phyloP scores from a whole-genome alignment of 1,139 yeast species.

The Candida dubliniensis region DNA sequence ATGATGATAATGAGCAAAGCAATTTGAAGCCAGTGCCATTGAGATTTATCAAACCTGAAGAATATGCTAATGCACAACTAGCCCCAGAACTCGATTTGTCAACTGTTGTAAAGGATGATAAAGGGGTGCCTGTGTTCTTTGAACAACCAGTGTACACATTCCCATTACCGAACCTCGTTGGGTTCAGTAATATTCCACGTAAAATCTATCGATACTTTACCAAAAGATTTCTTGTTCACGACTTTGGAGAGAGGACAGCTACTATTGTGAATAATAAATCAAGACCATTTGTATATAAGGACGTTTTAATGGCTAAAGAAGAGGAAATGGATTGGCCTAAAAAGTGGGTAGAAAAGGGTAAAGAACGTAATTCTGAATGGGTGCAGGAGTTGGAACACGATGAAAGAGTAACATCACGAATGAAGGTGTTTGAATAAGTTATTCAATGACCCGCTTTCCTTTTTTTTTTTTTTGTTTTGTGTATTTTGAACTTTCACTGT shows the following conservation, averaged over 20 bases:
- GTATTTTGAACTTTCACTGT: constrained; percentile 1
- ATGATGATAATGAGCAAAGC: constrained; percentile 18
- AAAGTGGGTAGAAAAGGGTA: constrained; percentile 76
- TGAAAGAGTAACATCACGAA: constrained; percentile 56
- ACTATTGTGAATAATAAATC: constrained; percentile 56
- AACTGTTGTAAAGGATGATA: constrained; percentile 25
- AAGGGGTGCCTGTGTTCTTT: constrained; percentile 58
- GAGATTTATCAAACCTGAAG: constrained; percentile 60
- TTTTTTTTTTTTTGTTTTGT: background rate
- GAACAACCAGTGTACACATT: constrained; percentile 76
- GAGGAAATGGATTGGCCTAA: constrained; percentile 94
- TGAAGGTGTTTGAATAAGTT: constrained; percentile 51
- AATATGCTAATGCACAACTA: constrained; percentile 52
- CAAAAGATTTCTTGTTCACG: constrained; percentile 68
- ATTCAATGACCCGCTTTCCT: constrained; percentile 6
- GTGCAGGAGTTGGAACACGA: constrained; percentile 73
- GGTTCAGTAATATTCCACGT: constrained; percentile 73
- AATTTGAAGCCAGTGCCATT: constrained; percentile 50
- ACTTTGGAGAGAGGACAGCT: constrained; percentile 61
- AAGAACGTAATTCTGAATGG: constrained; percentile 82
- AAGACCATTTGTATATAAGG: constrained; percentile 58
- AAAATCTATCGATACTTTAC: constrained; percentile 80
- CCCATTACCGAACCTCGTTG: constrained; percentile 73
- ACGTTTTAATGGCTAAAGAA: constrained; percentile 53
- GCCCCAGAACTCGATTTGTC: constrained; percentile 60